These are phyloP conservation scores for Pseudocercospora pini-densiflorae DNA, from an alignment of 2,329 filamentous ascomycete genomes.

Conservation along the genomic window DNA sequence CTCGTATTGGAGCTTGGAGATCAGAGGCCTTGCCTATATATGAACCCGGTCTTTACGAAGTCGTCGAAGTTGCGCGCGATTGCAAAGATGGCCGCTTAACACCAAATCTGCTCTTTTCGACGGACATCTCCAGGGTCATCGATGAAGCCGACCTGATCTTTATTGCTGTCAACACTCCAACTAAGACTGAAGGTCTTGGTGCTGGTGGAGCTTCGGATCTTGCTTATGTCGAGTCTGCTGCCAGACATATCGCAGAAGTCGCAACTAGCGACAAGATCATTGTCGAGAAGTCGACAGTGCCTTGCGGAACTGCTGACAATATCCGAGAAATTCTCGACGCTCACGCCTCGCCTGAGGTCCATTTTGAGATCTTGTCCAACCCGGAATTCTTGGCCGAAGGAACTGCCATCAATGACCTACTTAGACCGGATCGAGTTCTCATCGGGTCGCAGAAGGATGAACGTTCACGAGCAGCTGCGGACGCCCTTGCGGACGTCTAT, in stretches of 20 bases:
- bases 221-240: conserved; percentile 72
- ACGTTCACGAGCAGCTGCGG: conserved; percentile 65
- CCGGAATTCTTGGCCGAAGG: conserved; percentile 82
- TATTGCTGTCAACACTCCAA: conserved; percentile 79
- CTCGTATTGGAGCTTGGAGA: conserved; percentile 73
- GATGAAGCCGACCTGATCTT: conserved; percentile 73
- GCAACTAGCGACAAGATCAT: conserved; percentile 72
- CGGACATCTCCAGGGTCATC: conserved; percentile 65
- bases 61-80: conserved; percentile 66
- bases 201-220: conserved; percentile 75
- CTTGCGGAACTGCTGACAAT: conserved; percentile 72
- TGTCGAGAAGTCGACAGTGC: conserved; percentile 82
- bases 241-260: conserved; percentile 67
- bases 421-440: conserved; percentile 73
- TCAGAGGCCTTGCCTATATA: conserved; percentile 75
- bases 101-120: conserved; percentile 76
- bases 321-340: conserved; percentile 67
- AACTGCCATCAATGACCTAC: conserved; percentile 72
- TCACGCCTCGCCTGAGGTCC: conserved; percentile 62
- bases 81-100: conserved; percentile 30
- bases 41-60: conserved; percentile 71
- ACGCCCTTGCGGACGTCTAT: conserved; percentile 68
- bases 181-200: conserved; percentile 71
- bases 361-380: conserved; percentile 79
- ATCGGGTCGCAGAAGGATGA: conserved; percentile 71